These are phyloP conservation scores for Aspergillus candidus DNA, from an alignment of 2,329 filamentous ascomycete species.

Conservation along the genomic window DNA sequence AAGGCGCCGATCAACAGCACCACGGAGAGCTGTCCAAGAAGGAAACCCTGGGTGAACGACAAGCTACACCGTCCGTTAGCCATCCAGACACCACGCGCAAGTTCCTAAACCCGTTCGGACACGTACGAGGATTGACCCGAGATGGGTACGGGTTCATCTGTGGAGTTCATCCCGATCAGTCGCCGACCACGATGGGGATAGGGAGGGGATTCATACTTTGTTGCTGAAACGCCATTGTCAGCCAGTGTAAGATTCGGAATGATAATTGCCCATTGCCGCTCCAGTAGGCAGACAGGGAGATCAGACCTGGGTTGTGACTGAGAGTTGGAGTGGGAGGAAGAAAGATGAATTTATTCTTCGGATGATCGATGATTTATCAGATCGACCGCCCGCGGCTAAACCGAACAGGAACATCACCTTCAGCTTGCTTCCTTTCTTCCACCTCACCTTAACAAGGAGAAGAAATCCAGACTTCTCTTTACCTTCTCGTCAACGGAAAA, in stretches of 20 bases:
- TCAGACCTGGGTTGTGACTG: neutral
- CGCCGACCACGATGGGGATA: neutral
- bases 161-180: conserved; percentile 13
- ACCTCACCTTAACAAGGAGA: too few species aligned
- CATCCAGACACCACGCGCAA: neutral
- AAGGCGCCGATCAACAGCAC: conserved; percentile 87
- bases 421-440: too few species aligned
- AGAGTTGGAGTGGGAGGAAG: neutral
- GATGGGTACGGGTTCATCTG: conserved; percentile 25
- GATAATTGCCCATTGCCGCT: conserved; percentile 21
- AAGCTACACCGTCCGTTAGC: conserved; percentile 47
- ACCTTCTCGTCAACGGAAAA: too few species aligned
- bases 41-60: conserved; percentile 88
- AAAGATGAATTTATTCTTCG: neutral
- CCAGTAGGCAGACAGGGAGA: conserved; percentile 2
- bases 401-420: too few species aligned
- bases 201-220: conserved; percentile 2
- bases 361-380: neutral
- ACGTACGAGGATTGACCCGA: conserved; percentile 40
- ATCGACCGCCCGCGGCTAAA: too few species aligned
- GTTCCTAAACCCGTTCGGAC: conserved; percentile 1
- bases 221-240: conserved; percentile 31
- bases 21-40: conserved; percentile 88
- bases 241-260: conserved; percentile 16
- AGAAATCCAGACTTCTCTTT: too few species aligned